A percentile compares a stretch with the other conserved stretches of the same genome.
phyloP scores from a whole-genome alignment of 345 rosid species.

The Populus nigra region DNA sequence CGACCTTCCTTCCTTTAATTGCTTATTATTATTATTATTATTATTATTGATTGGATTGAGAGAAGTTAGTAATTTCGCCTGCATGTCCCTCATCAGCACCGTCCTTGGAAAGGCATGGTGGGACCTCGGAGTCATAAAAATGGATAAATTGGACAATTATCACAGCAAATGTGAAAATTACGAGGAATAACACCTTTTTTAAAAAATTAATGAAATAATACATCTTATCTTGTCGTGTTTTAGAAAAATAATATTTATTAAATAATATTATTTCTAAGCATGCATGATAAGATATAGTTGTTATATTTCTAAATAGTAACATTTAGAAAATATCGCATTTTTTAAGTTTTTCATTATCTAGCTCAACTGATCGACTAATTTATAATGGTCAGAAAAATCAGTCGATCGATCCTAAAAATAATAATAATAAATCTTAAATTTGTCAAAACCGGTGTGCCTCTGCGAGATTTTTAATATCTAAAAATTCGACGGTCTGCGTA shows the following conservation, averaged over 20 bases:
- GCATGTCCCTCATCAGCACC: too few species aligned
- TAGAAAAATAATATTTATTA: rapidly evolving
- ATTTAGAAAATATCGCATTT: too few species aligned
- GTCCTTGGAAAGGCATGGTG: too few species aligned
- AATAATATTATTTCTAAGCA: rapidly evolving
- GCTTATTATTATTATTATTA: too few species aligned
- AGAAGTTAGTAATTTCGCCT: background rate
- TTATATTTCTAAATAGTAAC: rapidly evolving
- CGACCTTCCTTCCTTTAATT: too few species aligned
- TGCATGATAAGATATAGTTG: rapidly evolving
- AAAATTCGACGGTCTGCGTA: rapidly evolving
- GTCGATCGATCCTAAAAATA: rapidly evolving
- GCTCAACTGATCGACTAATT: rapidly evolving
- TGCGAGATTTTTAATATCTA: too few species aligned
- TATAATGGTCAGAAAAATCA: rapidly evolving
- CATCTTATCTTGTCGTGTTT: rapidly evolving
- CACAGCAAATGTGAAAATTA: too few species aligned
- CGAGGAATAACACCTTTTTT: too few species aligned
- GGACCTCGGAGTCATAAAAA: too few species aligned
- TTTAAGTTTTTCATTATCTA: rapidly evolving
- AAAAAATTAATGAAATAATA: too few species aligned
- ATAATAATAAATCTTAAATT: too few species aligned
- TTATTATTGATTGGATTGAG: background rate
- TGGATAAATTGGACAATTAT: too few species aligned
- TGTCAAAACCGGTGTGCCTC: rapidly evolving